Percentiles rank a stretch among this genome's conserved stretches.
Conservation (phyloP, 148 eudicot species). For the Hydrangea macrophylla region DNA sequence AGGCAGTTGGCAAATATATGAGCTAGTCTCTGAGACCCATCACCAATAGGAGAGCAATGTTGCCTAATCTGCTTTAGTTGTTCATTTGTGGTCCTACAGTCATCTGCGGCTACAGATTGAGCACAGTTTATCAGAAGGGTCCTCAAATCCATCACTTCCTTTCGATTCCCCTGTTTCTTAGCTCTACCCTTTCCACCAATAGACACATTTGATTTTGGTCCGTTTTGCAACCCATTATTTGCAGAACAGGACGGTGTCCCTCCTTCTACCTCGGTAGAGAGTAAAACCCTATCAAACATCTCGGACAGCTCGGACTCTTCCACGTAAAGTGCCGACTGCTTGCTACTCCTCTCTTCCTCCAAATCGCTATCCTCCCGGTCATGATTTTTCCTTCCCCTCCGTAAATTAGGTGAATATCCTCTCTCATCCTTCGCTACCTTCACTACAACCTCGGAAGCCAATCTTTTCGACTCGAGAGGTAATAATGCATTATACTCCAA, state of each 20-base stretch:
- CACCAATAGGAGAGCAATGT: constrained; percentile 44
- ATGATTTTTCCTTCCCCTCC: constrained; percentile 36
- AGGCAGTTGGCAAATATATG: constrained; percentile 57
- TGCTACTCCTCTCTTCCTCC: constrained; percentile 37
- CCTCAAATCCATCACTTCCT: constrained; percentile 39
- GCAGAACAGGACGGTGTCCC: constrained; percentile 3
- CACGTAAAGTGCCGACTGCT: constrained; percentile 40
- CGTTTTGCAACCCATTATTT: not conserved
- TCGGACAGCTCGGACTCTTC: constrained; percentile 44
- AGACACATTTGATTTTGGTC: constrained; percentile 12
- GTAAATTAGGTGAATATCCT: constrained; percentile 17
- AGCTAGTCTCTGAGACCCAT: constrained; percentile 47
- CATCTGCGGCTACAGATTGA: constrained; percentile 34
- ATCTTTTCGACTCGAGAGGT: constrained; percentile 20
- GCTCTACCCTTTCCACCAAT: not conserved
- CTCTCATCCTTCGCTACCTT: constrained; percentile 25
- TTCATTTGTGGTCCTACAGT: constrained; percentile 32
- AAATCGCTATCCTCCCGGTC: constrained; percentile 32
- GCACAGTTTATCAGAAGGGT: constrained; percentile 46
- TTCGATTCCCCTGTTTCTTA: constrained; percentile 18
- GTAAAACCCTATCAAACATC: constrained; percentile 52
- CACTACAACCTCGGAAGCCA: constrained; percentile 4
- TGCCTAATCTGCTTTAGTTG: constrained; percentile 36
- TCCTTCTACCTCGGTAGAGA: constrained; percentile 16
- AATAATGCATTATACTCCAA: constrained; percentile 26